Evolutionary conservation across 2,329 filamentous ascomycete species (phyloP).

Genomic region (Colletotrichum cereale): DNA sequence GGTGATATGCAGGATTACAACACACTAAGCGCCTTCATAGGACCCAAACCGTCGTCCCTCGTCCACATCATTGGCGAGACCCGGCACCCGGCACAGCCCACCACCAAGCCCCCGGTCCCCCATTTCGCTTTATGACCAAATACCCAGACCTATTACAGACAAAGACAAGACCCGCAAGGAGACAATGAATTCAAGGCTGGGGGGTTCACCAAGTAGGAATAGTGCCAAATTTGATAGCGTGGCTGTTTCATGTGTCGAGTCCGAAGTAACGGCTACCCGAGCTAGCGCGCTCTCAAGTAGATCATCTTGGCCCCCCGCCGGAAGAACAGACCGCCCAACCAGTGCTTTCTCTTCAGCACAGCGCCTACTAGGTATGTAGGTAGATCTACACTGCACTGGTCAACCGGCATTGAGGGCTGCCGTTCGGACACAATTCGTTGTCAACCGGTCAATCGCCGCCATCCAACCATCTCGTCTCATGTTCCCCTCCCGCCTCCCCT

Average conservation of each 20-base stretch:
- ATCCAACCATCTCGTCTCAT: not conserved
- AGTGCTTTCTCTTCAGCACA: conserved; percentile 2
- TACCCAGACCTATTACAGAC: not conserved
- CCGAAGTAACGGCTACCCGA: conserved; percentile 29
- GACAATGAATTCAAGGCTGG: not conserved
- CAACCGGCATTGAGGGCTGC: not conserved
- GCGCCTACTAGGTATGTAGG: not conserved
- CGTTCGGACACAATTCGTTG: no score
- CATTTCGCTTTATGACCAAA: not conserved
- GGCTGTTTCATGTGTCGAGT: conserved; percentile 36
- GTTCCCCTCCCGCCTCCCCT: not conserved
- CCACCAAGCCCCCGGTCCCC: not conserved
- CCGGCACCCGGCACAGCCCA: conserved; percentile 1
- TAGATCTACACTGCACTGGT: no score
- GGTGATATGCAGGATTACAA: not conserved
- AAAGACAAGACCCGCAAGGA: not conserved
- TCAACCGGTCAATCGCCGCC: not conserved
- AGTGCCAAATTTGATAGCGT: conserved; percentile 25
- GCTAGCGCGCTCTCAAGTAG: conserved; percentile 35
- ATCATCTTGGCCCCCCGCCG: conserved; percentile 16
- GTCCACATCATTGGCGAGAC: conserved; percentile 6
- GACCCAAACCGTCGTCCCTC: not conserved
- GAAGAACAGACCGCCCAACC: conserved; percentile 25
- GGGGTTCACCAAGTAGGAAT: not conserved
- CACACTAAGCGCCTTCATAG: not conserved